Evolutionary conservation across 495 filamentous ascomycete species (phyloP).

Genomic region (Trichoderma orchidacearum): DNA sequence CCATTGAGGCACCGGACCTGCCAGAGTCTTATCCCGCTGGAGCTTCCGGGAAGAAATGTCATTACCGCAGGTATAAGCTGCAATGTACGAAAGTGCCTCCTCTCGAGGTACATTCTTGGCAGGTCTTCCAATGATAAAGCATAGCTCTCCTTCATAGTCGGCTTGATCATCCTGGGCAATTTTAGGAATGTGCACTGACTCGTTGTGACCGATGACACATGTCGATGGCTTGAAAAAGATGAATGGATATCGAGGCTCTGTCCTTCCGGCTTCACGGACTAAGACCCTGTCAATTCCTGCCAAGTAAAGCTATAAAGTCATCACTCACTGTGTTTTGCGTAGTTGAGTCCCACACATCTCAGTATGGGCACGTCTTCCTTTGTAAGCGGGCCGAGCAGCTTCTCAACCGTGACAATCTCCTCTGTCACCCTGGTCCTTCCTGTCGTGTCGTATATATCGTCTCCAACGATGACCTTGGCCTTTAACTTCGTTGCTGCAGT

Average conservation of each 20-base stretch:
- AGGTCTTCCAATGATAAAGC: slow-evolving; percentile 27
- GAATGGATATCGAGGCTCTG: slow-evolving; percentile 31
- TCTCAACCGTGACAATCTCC: slow-evolving; percentile 20
- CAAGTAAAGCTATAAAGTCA: not conserved
- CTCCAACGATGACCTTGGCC: slow-evolving; percentile 22
- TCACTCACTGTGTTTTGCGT: slow-evolving; percentile 23
- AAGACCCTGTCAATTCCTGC: not conserved
- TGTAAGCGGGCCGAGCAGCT: slow-evolving; percentile 21
- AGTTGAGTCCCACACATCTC: slow-evolving; percentile 27
- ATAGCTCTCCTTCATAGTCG: slow-evolving; percentile 41
- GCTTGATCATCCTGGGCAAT: slow-evolving; percentile 34
- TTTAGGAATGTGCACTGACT: slow-evolving; percentile 28
- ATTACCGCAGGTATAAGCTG: slow-evolving; percentile 34
- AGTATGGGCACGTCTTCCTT: slow-evolving; percentile 22
- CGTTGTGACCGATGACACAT: slow-evolving; percentile 25
- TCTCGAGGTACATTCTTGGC: slow-evolving; percentile 28
- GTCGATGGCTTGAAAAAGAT: slow-evolving; percentile 39
- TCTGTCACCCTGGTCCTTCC: slow-evolving; percentile 19
- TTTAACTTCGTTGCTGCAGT: slow-evolving; percentile 21
- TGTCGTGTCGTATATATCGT: slow-evolving; percentile 25
- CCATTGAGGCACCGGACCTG: slow-evolving; percentile 11
- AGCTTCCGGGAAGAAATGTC: slow-evolving; percentile 34
- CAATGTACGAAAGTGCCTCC: slow-evolving; percentile 31
- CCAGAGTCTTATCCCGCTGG: slow-evolving; percentile 25
- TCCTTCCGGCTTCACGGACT: slow-evolving; percentile 36